Base-by-base conservation (phyloP, 2,329 filamentous ascomycete species). In the Aspergillus sp. region DNA sequence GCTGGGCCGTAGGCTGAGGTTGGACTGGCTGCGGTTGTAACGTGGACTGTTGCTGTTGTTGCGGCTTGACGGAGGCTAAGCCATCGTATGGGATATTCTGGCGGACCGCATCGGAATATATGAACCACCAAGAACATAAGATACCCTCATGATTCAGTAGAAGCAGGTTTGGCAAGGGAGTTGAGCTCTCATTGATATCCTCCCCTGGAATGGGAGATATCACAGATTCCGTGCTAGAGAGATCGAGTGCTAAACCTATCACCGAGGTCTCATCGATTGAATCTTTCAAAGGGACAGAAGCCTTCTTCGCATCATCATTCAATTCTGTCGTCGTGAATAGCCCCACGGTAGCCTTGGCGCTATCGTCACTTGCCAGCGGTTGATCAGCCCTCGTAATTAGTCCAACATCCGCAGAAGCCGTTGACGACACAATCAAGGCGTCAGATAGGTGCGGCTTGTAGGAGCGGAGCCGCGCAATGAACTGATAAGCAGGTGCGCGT, bases 91-190 rank as follows among this genome's bases (percentile, higher is more conserved):
- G 84, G 6, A 85, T 86, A 3, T 87, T 87, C 65, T 88, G 80
- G 58, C 88, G 85, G 60, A 99, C 87, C 2, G 93, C 92, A 43
- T 96, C 91, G 37, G 89, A 86, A 75, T 97, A 97, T 19, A 98
- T 84, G 44, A 98, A 77, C 91, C 93, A 97, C 92, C 93, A 99
- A 12, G 87, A 84, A 46, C 86, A 86, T 15, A 99, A 79, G 9
- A 96, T 78, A 62, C 95, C 95, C 68, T 97, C 91, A 64, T 96
- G 88, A 59, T 96, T 98, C 15, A 99, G 79, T 31, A 91, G 83
- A 82, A 95, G 88, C 43, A 96, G 80, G 11, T 88, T 91, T 6
- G 95, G 95, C 8, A 98, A 76, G 12, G 95, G 93, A 1, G 86
- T 87, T 0, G 88, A 83, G 4, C 92, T 96, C 67, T 93, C 84